These are phyloP conservation scores for Populus hybrid DNA, from an alignment of 441 rosid species.

Conservation along the genomic window DNA sequence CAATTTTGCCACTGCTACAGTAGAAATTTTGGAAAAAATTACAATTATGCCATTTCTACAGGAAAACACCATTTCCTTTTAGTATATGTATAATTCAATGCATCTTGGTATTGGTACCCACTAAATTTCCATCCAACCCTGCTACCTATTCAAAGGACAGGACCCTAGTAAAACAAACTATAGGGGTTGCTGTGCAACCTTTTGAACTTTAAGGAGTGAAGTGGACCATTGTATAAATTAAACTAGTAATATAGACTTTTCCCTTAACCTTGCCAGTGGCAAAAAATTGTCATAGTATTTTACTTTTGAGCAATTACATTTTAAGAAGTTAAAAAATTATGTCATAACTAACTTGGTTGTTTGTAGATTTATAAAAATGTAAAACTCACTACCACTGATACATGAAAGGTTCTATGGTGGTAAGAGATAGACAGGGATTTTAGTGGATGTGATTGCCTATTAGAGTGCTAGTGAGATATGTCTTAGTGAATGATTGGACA, in stretches of 20 bases:
- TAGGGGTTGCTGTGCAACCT: neutral
- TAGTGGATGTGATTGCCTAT: neutral
- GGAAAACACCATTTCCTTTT: neutral
- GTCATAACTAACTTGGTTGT: neutral
- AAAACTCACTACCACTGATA: neutral
- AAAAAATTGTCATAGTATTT: neutral
- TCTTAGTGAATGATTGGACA: neutral
- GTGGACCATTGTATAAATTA: neutral
- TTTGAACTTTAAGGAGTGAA: neutral
- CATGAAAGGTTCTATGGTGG: neutral
- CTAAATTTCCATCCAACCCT: neutral
- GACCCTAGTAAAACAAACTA: neutral
- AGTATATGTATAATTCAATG: neutral
- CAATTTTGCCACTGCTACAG: too few species aligned
- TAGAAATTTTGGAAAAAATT: too few species aligned
- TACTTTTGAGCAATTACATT: neutral
- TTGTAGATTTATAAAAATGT: neutral
- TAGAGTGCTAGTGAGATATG: neutral
- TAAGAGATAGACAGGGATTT: neutral
- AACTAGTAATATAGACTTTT: neutral
- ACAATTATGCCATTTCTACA: neutral
- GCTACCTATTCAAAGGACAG: neutral
- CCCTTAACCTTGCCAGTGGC: neutral
- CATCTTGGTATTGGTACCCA: neutral
- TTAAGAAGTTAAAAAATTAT: neutral